phyloP scores from a whole-genome alignment of 352 stramenopile species.

The Globisporangium cederbergense region DNA sequence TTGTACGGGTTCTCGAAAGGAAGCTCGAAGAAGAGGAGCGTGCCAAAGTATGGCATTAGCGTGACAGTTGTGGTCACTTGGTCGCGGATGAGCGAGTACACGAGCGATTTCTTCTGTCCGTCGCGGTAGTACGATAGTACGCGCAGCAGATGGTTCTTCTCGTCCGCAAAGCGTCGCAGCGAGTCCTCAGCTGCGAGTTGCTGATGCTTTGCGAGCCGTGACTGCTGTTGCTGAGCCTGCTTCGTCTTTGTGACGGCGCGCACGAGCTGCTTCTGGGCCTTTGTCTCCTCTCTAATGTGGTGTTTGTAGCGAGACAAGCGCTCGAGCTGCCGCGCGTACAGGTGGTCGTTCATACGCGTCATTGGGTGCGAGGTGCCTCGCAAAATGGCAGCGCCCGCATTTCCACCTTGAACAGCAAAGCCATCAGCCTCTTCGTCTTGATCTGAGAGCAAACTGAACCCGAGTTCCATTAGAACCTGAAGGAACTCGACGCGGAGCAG shows the following conservation, averaged over 20 bases:
- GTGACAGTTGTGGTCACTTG: conserved; percentile 84
- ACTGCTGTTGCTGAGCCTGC: conserved; percentile 23
- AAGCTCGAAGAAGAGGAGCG: conserved; percentile 88
- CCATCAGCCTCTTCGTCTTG: conserved; percentile 24
- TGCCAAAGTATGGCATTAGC: conserved; percentile 77
- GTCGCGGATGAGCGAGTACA: conserved; percentile 86
- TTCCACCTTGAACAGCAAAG: background rate
- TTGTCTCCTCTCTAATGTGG: conserved; percentile 42
- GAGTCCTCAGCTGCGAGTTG: conserved; percentile 22
- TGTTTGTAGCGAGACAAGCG: conserved; percentile 64
- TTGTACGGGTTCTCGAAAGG: conserved; percentile 89
- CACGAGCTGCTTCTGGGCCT: conserved; percentile 58
- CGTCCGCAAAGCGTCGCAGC: conserved; percentile 48
- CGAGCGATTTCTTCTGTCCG: conserved; percentile 91
- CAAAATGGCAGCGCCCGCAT: conserved; percentile 12
- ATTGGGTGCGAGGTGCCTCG: background rate
- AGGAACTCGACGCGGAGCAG: conserved; percentile 88
- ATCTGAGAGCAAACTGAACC: conserved; percentile 77
- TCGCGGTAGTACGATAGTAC: conserved; percentile 92
- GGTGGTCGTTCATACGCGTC: conserved; percentile 61
- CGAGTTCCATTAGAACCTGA: conserved; percentile 92
- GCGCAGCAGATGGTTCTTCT: conserved; percentile 85
- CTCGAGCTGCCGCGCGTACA: conserved; percentile 83
- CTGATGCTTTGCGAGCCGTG: conserved; percentile 17
- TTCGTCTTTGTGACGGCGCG: conserved; percentile 36